A percentile compares a stretch with the other conserved stretches of the same genome.
Conservation (phyloP, 164 flowering plant species). For the Akebia trifoliata region DNA sequence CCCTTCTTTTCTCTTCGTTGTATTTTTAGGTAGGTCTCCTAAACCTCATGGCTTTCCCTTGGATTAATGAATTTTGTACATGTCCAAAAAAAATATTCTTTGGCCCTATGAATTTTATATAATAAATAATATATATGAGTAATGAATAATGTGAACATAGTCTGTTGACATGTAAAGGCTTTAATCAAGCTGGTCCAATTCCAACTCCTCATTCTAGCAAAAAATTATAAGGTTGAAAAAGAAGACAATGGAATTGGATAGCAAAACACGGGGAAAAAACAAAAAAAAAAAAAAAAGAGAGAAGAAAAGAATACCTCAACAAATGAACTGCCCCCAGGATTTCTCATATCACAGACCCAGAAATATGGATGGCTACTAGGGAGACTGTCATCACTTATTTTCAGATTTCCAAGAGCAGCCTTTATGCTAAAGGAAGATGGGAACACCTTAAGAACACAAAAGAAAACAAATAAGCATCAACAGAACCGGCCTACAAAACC, state of each 20-base stretch:
- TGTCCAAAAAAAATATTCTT: too few relatives aligned
- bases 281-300: background rate
- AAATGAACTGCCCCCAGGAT: slow-evolving; percentile 93
- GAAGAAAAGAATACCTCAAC: slow-evolving; percentile 62
- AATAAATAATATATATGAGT: background rate
- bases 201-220: background rate
- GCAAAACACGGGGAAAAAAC: too few relatives aligned
- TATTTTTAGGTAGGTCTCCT: too few relatives aligned
- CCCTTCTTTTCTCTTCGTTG: too few relatives aligned
- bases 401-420: slow-evolving; percentile 85
- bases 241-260: too few relatives aligned
- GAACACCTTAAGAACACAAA: slow-evolving; percentile 52
- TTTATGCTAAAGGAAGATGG: slow-evolving; percentile 89
- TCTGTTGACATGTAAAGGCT: background rate
- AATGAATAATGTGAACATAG: too few relatives aligned
- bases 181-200: background rate
- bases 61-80: too few relatives aligned
- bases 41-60: too few relatives aligned
- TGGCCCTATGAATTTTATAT: too few relatives aligned
- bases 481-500: background rate
- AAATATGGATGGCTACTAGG: slow-evolving; percentile 59
- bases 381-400: slow-evolving; percentile 88
- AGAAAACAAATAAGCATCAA: background rate
- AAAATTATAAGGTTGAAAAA: background rate
- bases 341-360: slow-evolving; percentile 98